Percentiles rank a stretch among this genome's conserved stretches.
These are phyloP conservation scores for Prosopis cineraria DNA, from an alignment of 306 rosid species.

Conservation along the genomic window DNA sequence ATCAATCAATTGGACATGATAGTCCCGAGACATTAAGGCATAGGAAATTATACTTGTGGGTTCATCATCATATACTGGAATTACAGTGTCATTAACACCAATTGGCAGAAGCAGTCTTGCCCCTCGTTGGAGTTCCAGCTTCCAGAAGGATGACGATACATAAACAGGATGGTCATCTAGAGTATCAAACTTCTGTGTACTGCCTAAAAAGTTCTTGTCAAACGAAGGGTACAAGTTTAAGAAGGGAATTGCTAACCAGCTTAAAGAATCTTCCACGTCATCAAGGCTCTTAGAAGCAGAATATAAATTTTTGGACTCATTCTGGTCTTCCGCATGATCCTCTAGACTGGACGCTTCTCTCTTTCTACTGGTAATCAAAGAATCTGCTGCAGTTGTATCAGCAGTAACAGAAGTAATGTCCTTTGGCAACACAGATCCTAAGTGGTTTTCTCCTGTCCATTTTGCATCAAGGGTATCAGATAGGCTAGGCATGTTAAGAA, in stretches of 20 bases:
- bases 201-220: slow-evolving; percentile 59
- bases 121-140: slow-evolving; percentile 74
- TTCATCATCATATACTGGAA: slow-evolving; percentile 93
- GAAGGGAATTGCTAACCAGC: slow-evolving; percentile 78
- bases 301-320: slow-evolving; percentile 40
- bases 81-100: slow-evolving; percentile 72
- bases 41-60: slow-evolving; percentile 86
- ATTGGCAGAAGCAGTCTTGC: slow-evolving; percentile 78
- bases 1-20: slow-evolving; percentile 55
- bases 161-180: slow-evolving; percentile 63
- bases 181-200: slow-evolving; percentile 61
- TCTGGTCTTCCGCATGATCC: slow-evolving; percentile 59
- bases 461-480: slow-evolving; percentile 89
- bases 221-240: slow-evolving; percentile 63
- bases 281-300: slow-evolving; percentile 52
- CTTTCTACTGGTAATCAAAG: slow-evolving; percentile 34
- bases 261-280: slow-evolving; percentile 60
- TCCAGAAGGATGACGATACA: slow-evolving; percentile 61
- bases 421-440: slow-evolving; percentile 47
- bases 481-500: slow-evolving; percentile 55
- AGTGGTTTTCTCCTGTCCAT: slow-evolving; percentile 73
- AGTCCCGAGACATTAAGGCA: slow-evolving; percentile 70
- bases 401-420: slow-evolving; percentile 45
- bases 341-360: slow-evolving; percentile 38
- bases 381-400: slow-evolving; percentile 51